Conservation (phyloP, 805 yeast species). For the Monosporozyma servazzii region DNA sequence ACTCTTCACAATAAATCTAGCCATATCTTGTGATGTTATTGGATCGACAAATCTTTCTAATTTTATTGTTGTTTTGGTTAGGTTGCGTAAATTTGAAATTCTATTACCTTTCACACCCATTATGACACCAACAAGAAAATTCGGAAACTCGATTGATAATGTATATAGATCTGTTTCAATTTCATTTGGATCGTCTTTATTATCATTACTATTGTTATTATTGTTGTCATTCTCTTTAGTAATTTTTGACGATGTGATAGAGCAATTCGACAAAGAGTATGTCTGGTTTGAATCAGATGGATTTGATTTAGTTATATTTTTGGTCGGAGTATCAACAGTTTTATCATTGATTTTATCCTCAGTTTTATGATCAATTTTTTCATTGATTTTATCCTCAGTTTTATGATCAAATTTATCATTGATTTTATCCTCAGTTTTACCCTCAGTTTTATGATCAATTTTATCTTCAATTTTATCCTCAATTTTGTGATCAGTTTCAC, state of each 20-base stretch:
- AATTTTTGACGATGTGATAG: neutral
- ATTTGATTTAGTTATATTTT: neutral
- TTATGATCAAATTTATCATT: neutral
- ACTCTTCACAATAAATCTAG: slow-evolving; percentile 66
- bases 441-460: neutral
- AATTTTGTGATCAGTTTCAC: neutral
- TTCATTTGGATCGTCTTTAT: neutral
- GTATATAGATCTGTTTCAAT: neutral
- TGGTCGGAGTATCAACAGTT: neutral
- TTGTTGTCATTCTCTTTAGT: neutral
- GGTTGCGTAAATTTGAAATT: slow-evolving; percentile 73
- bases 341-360: neutral
- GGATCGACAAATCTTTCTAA: slow-evolving; percentile 38
- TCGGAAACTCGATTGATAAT: slow-evolving; percentile 40
- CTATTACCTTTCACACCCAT: slow-evolving; percentile 78
- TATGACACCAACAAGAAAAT: slow-evolving; percentile 76
- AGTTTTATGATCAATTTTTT: neutral
- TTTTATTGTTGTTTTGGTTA: slow-evolving; percentile 60
- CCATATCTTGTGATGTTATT: slow-evolving; percentile 30
- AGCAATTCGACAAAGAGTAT: neutral
- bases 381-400: neutral
- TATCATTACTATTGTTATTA: too few relatives aligned
- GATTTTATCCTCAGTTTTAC: neutral
- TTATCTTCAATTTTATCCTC: neutral
- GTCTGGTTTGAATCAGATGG: neutral